Evolutionary conservation across 306 rosid species (phyloP), one percentile per base, ranked within the genome.

Genomic region (Rosa rugosa): DNA sequence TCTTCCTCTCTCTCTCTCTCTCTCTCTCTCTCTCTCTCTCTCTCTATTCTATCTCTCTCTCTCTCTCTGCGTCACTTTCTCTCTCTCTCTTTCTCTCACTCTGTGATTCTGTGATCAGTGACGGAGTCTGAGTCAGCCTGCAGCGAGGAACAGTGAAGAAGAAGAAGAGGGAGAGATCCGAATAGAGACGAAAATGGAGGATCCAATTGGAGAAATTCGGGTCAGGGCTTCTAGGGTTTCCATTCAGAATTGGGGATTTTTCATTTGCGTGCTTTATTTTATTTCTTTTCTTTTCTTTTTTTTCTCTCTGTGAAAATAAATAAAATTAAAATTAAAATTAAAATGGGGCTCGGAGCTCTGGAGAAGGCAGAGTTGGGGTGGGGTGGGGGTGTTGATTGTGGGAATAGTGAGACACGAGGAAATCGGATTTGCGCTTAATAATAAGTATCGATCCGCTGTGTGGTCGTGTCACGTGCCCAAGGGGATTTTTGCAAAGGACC

Each of bases 191-290:
- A 54, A 72, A 42, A 64, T 38, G 80, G 83, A 75, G 77, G 87
- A 81, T 81, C 86, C 86, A 63, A 70, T 45, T 3, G 40, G 70
- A 75, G 74, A 31, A 31, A 85, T 50, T 73, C 75, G 86, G 85
- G 83, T 74, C 77, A 75, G 82, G 84, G 81, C 71, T 56, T 54
- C 23, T 85, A 83, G 91, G 91, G 83, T 68, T 84, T 84, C 89
- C 88, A 86, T 86, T 84, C 85, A 86, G 69, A 88, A 50, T 75
- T 75, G 80, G 88, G 82, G 81, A 84, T 75, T 84, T 84, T 72
- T 77, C 86, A 82, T 80, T 45, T 77, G 71, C 45, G 36, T 67
- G 76, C 59, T 63, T 75, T 66, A 38, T 71, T 31, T 40, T 38
- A 47, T 44, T 44, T 44, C 10, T 8, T 44, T 44, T 44, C 36